phyloP scores from a whole-genome alignment of 345 rosid species.

The Turritis glabra region DNA sequence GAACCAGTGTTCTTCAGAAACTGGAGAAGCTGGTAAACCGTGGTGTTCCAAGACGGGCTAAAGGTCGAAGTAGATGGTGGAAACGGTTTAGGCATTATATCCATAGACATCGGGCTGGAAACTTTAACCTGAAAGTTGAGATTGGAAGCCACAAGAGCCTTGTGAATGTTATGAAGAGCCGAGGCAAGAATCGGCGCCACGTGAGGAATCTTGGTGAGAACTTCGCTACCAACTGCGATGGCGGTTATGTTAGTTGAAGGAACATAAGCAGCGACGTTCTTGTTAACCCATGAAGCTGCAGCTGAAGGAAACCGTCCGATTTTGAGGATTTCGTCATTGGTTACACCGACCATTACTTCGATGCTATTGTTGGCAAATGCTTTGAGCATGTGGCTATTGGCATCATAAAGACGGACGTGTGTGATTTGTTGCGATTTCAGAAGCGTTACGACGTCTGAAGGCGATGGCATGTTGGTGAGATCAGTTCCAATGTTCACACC shows the following conservation, averaged over 20 bases:
- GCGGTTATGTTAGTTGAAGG: constrained; percentile 93
- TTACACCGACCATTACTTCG: constrained; percentile 80
- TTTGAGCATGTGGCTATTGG: constrained; percentile 83
- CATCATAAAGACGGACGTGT: constrained; percentile 85
- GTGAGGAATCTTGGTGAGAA: constrained; percentile 75
- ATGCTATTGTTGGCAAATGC: constrained; percentile 79
- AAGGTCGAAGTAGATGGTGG: constrained; percentile 93
- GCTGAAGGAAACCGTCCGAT: constrained; percentile 77
- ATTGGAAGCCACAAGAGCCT: constrained; percentile 85
- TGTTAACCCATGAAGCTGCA: constrained; percentile 88
- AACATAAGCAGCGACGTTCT: constrained; percentile 72
- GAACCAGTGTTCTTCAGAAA: constrained; percentile 87
- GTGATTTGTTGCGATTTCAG: constrained; percentile 67
- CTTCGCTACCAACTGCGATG: constrained; percentile 94
- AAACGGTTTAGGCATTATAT: constrained; percentile 78
- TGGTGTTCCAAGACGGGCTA: constrained; percentile 74
- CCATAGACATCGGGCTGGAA: constrained; percentile 85
- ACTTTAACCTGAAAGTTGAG: constrained; percentile 75
- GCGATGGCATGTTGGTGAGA: constrained; percentile 72
- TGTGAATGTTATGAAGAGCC: constrained; percentile 84
- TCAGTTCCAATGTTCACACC: constrained; percentile 91
- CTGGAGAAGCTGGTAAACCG: constrained; percentile 81
- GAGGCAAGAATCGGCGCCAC: constrained; percentile 68
- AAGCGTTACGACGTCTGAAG: constrained; percentile 58
- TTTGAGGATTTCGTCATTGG: constrained; percentile 73